Evolutionary conservation across 306 rosid genomes (phyloP).

Genomic region (Vigna reflexopilosa): DNA sequence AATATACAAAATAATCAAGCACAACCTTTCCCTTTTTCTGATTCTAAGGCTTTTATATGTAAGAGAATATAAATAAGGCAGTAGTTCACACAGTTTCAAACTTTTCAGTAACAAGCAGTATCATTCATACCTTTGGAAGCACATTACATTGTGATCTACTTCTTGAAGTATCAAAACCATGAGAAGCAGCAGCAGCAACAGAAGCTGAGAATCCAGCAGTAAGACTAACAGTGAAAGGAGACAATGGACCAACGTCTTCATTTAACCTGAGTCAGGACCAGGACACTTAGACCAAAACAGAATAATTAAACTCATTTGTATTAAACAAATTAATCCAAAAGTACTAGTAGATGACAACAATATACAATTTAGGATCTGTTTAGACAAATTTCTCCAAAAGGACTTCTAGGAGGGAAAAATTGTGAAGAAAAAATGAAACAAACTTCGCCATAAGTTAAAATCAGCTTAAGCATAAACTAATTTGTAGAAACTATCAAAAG

Average conservation of each 20-base stretch:
- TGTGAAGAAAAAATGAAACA: no score
- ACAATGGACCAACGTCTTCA: constrained; percentile 75
- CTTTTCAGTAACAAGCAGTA: constrained; percentile 7
- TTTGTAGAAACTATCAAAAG: no score
- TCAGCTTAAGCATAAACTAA: no score
- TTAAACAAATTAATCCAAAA: constrained; percentile 29
- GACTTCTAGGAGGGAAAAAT: no score
- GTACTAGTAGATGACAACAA: constrained; percentile 28
- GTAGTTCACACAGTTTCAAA: constrained; percentile 36
- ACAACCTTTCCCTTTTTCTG: constrained; percentile 1
- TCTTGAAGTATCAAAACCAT: constrained; percentile 88
- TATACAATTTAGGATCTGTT: background rate
- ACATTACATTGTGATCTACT: constrained; percentile 80
- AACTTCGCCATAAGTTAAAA: no score
- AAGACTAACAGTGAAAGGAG: constrained; percentile 78
- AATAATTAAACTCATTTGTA: constrained; percentile 12
- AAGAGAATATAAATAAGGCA: constrained; percentile 34
- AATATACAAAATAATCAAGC: constrained; percentile 3
- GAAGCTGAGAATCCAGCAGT: constrained; percentile 91
- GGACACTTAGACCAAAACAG: constrained; percentile 41
- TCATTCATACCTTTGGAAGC: constrained; percentile 71
- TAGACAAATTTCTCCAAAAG: no score
- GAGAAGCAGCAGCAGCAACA: constrained; percentile 95
- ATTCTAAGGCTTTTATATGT: constrained; percentile 1
- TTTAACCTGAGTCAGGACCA: constrained; percentile 63